Percentiles rank a stretch among this genome's conserved stretches.
phyloP scores from a whole-genome alignment of 495 filamentous ascomycete genomes.

The Diplogelasinospora grovesii region DNA sequence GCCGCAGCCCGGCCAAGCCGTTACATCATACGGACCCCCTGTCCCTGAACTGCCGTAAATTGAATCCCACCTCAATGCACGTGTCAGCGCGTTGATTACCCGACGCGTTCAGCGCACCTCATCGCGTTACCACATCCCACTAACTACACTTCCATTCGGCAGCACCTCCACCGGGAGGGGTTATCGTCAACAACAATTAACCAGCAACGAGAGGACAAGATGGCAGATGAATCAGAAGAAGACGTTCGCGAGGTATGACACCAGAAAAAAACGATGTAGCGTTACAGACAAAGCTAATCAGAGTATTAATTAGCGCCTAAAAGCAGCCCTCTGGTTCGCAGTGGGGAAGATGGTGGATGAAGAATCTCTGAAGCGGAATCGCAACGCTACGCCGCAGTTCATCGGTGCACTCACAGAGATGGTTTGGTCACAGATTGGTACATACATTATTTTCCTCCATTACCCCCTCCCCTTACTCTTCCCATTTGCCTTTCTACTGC shows the following conservation, averaged over 20 bases:
- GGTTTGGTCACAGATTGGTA: slow-evolving; percentile 86
- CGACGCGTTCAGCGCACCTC: too few relatives aligned
- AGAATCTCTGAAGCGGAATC: slow-evolving; percentile 64
- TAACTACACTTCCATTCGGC: too few relatives aligned
- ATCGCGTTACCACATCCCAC: too few relatives aligned
- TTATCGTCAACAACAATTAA: neutral
- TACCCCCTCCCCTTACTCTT: slow-evolving; percentile 8
- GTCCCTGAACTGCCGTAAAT: too few relatives aligned
- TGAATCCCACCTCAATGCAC: too few relatives aligned
- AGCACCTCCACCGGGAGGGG: neutral
- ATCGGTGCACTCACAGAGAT: slow-evolving; percentile 88
- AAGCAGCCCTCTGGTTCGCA: slow-evolving; percentile 87
- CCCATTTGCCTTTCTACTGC: too few relatives aligned
- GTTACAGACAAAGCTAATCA: neutral
- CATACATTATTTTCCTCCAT: too few relatives aligned
- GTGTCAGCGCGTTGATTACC: too few relatives aligned
- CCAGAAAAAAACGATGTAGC: too few relatives aligned
- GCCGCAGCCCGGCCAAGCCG: too few relatives aligned
- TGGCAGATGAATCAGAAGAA: slow-evolving; percentile 27
- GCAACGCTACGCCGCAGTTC: slow-evolving; percentile 91
- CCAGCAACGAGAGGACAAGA: slow-evolving; percentile 1
- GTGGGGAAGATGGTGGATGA: slow-evolving; percentile 88
- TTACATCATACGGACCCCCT: too few relatives aligned
- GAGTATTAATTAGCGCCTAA: slow-evolving; percentile 64
- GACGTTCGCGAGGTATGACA: slow-evolving; percentile 21